Base-by-base conservation (phyloP, 495 filamentous ascomycete species). In the Alectoria sarmentosa region DNA sequence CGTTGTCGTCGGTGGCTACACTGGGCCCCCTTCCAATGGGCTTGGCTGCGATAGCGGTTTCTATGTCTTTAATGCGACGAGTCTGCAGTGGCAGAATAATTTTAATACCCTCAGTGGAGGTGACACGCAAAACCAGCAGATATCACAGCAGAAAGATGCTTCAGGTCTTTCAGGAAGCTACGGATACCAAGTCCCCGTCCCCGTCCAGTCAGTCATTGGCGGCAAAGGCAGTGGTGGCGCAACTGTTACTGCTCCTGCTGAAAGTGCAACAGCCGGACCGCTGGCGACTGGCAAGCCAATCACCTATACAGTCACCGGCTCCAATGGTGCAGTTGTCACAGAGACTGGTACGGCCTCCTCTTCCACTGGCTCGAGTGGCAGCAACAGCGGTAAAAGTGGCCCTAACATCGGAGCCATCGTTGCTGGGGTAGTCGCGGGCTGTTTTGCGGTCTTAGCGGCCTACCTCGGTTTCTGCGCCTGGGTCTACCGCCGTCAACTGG, bases 381-480 rank as follows among this genome's bases (percentile, higher is more conserved):
- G 58, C n/a, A 54, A n/a, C 54, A 62, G 67, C 34, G 44, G 46
- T 17, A 63, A 54, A 39, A 66, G 63, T 38, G 71, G 73, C 59
- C 73, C 76, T n/a, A 86, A 81, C 67, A 73, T 81, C 15, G 86
- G 78, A 19, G 80, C 88, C 41, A 86, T 90, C 63, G 80, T 84
- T 37, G 85, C 86, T 4, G 85, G 83, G 30, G 79, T 84, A 38
- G 71, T 90, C 61, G 88, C 85, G 6, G 88, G 83, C 36, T 67
- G 84, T 19, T 76, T 85, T 17, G 80, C 81, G 46, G 65, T 89
- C 21, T 70, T 84, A 7, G 82, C 84, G 4, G 73, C 74, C 13
- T 86, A 90, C 69, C 77, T 91, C 28, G 86, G 85, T 19, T 90
- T 89, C 77, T 88, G 88, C 72, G 81, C 84, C 28, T 89, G 83